Evolutionary conservation across 208 protist genomes (phyloP).

Genomic region (Porcisia hertigi): DNA sequence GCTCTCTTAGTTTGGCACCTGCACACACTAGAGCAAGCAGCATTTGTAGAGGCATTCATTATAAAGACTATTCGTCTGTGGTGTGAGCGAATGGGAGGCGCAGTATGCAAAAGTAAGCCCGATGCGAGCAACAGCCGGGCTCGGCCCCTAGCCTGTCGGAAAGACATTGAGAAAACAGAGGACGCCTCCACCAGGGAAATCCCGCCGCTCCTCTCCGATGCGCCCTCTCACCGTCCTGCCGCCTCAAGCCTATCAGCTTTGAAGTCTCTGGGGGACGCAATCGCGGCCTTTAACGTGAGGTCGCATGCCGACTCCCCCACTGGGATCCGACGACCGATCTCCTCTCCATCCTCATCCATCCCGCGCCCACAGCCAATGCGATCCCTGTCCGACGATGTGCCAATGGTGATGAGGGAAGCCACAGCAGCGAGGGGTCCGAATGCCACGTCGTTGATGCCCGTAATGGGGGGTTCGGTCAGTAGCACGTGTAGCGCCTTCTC

Average conservation of each 20-base stretch:
- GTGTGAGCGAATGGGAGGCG: constrained; percentile 2
- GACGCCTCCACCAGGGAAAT: not conserved
- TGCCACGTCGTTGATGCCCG: not conserved
- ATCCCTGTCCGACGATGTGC: not conserved
- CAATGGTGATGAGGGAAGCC: not conserved
- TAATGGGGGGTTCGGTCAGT: not conserved
- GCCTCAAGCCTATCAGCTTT: not conserved
- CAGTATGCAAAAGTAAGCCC: not conserved
- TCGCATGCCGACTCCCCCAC: not conserved
- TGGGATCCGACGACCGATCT: not conserved
- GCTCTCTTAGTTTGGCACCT: not conserved
- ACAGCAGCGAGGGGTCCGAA: not conserved
- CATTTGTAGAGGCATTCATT: not conserved
- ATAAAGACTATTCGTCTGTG: not conserved
- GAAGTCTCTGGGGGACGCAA: not conserved
- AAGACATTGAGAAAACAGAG: not conserved
- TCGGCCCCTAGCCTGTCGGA: not conserved
- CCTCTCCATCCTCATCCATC: not conserved
- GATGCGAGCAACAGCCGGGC: not conserved
- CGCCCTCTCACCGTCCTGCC: not conserved
- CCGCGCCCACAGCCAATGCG: not conserved
- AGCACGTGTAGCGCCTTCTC: constrained; percentile 30
- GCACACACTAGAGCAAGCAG: not conserved
- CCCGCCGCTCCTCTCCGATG: not conserved
- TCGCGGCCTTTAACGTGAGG: not conserved